Evolutionary conservation across 2,329 filamentous ascomycete species (phyloP), one percentile per base, ranked within the genome.

Genomic region (Talaromyces sp.): DNA sequence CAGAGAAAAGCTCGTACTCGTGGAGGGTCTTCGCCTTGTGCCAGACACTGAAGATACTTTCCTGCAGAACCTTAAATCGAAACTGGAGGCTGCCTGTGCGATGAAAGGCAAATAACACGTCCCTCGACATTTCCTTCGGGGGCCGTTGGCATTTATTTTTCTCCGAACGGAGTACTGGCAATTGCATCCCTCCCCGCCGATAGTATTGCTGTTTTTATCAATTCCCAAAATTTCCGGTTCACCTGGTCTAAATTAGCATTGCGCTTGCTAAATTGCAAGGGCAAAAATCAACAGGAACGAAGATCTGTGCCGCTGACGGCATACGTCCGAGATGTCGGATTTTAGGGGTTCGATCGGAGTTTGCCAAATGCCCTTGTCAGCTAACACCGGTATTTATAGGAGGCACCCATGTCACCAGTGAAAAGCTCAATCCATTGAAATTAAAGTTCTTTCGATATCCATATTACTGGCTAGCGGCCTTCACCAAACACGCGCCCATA

Each of bases 1-100:
- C 23, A 81, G 83, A 61, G 84, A 88, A 51, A 92, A 91, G 75
- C 87, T 82, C 0, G 73, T 89, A 52, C 67, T 72, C 55, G 67
- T 77, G 16, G 63, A 65, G 44, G 66, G 68, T 23, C 53, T 74
- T 42, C 63, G 67, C 56, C 68, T 77, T 67, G 63, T 66, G 7
- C 59, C 69, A 31, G 73, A 72, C 0, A 73, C 76, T 52, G 71
- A 74, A 57, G 64, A 75, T 9, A 63, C 57, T 1, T 72, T 69
- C 51, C 60, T 76, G 2, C 66, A 64, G 14, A 66, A 53, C 6
- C 57, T 74, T 4, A 52, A 28, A 14, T 30, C 8, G 23, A 53
- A 30, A 52, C 8, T 61, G 30, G 34, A 40, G 44, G 36, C 31
- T 23, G 44, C 47, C 3, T 61, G 47, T 47, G 9, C 10, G 44